Conservation (phyloP, 257 asterid species). For the Gardenia jasminoides region DNA sequence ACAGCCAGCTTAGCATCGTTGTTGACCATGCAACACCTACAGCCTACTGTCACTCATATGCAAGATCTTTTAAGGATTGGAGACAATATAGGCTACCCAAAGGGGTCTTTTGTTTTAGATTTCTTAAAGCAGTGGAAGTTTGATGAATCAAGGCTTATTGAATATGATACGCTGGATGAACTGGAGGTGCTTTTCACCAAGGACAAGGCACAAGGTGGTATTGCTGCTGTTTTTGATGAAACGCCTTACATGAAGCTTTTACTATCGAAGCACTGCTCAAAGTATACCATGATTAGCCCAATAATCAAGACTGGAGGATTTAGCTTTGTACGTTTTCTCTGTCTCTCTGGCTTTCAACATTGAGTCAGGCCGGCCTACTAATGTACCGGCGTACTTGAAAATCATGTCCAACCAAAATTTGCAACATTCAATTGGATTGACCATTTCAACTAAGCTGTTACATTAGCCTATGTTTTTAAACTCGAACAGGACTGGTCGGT, state of each 20-base stretch:
- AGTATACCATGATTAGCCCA: constrained; percentile 25
- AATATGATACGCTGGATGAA: constrained; percentile 15
- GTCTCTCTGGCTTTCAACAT: background rate
- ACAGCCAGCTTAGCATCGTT: constrained; percentile 49
- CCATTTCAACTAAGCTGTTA: too few relatives aligned
- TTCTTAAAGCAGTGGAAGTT: constrained; percentile 16
- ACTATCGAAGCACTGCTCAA: constrained; percentile 23
- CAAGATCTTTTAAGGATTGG: constrained; percentile 28
- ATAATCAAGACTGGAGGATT: constrained; percentile 27
- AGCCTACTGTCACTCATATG: constrained; percentile 41
- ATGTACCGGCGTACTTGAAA: too few relatives aligned
- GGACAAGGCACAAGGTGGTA: constrained; percentile 32
- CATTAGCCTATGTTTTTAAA: too few relatives aligned
- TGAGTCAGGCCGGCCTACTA: too few relatives aligned
- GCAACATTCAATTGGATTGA: too few relatives aligned
- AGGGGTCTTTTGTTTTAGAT: constrained; percentile 17
- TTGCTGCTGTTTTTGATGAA: constrained; percentile 34
- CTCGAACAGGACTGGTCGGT: too few relatives aligned
- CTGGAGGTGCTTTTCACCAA: constrained; percentile 19
- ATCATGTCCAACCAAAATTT: too few relatives aligned
- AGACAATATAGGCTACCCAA: constrained; percentile 27
- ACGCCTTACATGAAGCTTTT: constrained; percentile 33
- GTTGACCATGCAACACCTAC: constrained; percentile 46
- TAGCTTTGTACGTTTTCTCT: too few relatives aligned
- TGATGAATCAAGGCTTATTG: constrained; percentile 22